These are phyloP conservation scores for Globisporangium radiosum DNA, from an alignment of 352 stramenopile species.

Conservation along the genomic window DNA sequence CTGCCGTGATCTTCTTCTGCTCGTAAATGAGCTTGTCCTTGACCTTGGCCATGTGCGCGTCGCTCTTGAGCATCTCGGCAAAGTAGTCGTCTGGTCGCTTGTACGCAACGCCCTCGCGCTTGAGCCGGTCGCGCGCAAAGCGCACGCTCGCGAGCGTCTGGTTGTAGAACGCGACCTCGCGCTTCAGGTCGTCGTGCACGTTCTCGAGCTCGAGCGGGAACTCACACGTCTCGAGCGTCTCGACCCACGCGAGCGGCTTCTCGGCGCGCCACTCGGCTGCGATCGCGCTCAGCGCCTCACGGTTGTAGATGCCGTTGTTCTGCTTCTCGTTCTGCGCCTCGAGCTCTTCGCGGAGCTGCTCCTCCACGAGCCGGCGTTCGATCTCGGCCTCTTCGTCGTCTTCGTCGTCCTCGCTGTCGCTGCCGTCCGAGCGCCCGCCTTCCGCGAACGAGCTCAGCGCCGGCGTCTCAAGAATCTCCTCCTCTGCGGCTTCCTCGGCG, in stretches of 20 bases:
- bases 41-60: constrained; percentile 93
- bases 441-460: constrained; percentile 47
- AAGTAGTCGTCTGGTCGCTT: constrained; percentile 96
- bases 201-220: constrained; percentile 57
- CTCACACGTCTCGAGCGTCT: constrained; percentile 72
- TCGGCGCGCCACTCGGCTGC: constrained; percentile 47
- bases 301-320: constrained; percentile 66
- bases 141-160: constrained; percentile 72
- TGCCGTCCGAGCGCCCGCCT: constrained; percentile 11
- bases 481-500: constrained; percentile 63
- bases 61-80: constrained; percentile 99
- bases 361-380: constrained; percentile 65
- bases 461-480: constrained; percentile 81
- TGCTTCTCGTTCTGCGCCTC: constrained; percentile 24
- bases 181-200: constrained; percentile 85
- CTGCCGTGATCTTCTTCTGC: constrained; percentile 98
- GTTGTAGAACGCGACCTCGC: constrained; percentile 97
- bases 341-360: constrained; percentile 50
- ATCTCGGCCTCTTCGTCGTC: constrained; percentile 65
- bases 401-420: constrained; percentile 32
- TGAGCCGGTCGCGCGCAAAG: constrained; percentile 60
- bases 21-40: constrained; percentile 99
- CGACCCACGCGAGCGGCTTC: constrained; percentile 60
- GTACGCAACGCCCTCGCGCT: constrained; percentile 82
- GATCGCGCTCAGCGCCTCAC: constrained; percentile 54